Percentiles rank a stretch among this genome's conserved stretches.
phyloP scores from a whole-genome alignment of 2,329 filamentous ascomycete genomes.

The Paecilomyces dactylethromorphus region DNA sequence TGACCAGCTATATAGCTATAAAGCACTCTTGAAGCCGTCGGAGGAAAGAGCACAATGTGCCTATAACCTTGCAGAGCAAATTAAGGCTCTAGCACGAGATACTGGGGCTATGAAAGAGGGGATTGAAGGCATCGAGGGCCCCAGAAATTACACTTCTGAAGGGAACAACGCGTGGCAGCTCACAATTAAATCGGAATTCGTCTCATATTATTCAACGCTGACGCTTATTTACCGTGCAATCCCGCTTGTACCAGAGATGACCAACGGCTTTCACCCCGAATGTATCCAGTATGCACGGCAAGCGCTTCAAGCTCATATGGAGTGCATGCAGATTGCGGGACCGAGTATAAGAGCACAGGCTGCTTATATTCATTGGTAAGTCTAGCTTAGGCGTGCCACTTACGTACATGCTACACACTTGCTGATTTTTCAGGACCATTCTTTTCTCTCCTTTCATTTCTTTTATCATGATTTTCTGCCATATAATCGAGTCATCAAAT shows the following conservation, averaged over 20 bases:
- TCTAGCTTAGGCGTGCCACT: background rate
- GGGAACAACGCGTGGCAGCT: background rate
- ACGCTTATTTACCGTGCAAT: background rate
- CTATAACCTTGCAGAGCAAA: background rate
- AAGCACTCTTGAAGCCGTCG: background rate
- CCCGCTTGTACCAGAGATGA: background rate
- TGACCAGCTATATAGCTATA: background rate
- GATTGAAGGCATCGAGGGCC: background rate
- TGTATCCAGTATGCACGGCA: background rate
- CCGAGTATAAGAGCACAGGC: background rate
- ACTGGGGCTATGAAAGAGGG: background rate
- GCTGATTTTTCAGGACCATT: background rate
- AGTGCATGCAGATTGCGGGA: background rate
- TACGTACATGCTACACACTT: background rate
- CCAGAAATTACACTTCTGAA: background rate
- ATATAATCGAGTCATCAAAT: background rate
- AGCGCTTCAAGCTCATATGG: background rate
- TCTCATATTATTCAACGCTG: background rate
- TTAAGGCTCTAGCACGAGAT: background rate
- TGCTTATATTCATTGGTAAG: background rate
- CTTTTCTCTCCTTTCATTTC: background rate
- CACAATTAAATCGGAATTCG: background rate
- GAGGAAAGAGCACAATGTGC: background rate
- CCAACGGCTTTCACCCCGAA: background rate
- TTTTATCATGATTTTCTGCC: background rate